Base-by-base conservation (phyloP, 441 rosid genomes). In the Croton setiger region DNA sequence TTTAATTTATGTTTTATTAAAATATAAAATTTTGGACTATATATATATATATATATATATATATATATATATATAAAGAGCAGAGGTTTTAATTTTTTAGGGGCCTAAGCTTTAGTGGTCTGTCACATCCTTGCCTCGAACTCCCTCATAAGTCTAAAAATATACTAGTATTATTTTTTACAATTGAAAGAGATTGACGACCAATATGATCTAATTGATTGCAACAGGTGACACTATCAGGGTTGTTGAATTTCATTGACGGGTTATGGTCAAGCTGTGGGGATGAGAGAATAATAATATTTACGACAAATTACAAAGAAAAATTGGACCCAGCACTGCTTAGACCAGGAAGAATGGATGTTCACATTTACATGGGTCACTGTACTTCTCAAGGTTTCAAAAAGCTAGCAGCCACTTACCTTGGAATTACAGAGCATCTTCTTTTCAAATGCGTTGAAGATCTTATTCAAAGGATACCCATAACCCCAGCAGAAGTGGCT, bases 211-310 rank as follows among this genome's bases (percentile, higher is more conserved):
- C 31, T 27, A 2, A 27, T 39, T n/a, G 15, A 37, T 27, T 43
- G 60, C 39, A 6, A 2, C 66, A 85, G 87, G 81, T 82, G 31
- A 85, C 87, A 5, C 51, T 80, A 7, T 85, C 86, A 13, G 86
- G 87, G 1, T 65, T 87, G 27, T 69, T 83, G n/a, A 82, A 86
- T 63, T 86, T 86, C 80, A 78, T 83, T 3, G 87, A 85, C 52
- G 89, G 87, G 7, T 64, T 85, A 60, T 85, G 89, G 89, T 83
- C 89, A 8, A 85, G 81, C 27, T 85, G 85, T 45, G 87, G 87
- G 35, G 87, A 85, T 11, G 87, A 85, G 49, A 78, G 83, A 78
- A 76, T 85, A 17, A 83, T 85, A 49, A 68, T 85, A 41, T 80
- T 85, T 66, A 85, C 87, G 1, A 81, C 86, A 0, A 83, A 83